phyloP scores from a whole-genome alignment of 352 stramenopile genomes.

The Chrysophaeum taylorii region DNA sequence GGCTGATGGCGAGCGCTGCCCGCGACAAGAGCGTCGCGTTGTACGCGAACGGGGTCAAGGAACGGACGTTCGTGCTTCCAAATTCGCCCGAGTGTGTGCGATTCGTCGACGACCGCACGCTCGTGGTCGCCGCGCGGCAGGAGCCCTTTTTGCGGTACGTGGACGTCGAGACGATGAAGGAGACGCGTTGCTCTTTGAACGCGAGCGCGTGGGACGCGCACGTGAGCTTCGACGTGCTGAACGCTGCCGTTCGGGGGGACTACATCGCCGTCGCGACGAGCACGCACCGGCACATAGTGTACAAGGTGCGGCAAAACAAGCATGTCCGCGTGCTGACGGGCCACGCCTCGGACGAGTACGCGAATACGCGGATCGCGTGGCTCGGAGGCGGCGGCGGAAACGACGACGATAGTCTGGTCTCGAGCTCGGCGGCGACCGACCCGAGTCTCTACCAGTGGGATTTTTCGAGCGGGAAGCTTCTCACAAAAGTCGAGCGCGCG shows the following conservation, averaged over 20 bases:
- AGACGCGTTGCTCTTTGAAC: constrained; percentile 1
- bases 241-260: neutral
- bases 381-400: too few relatives aligned
- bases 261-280: neutral
- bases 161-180: neutral
- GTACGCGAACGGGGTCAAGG: neutral
- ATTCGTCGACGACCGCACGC: neutral
- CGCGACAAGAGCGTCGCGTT: neutral
- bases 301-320: neutral
- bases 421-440: neutral
- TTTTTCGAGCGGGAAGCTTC: neutral
- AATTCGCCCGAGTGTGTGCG: neutral
- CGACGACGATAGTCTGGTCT: neutral
- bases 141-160: constrained; percentile 11
- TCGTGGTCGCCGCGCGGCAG: neutral
- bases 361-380: neutral
- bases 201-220: neutral
- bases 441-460: neutral
- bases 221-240: neutral
- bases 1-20: neutral
- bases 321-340: neutral
- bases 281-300: constrained; percentile 2
- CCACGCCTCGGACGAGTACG: constrained; percentile 10
- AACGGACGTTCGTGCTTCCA: neutral
- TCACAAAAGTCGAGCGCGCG: neutral